These are phyloP conservation scores for Saksenaea vasiformis DNA, from an alignment of 371 early-diverging fungal species.

Conservation along the genomic window DNA sequence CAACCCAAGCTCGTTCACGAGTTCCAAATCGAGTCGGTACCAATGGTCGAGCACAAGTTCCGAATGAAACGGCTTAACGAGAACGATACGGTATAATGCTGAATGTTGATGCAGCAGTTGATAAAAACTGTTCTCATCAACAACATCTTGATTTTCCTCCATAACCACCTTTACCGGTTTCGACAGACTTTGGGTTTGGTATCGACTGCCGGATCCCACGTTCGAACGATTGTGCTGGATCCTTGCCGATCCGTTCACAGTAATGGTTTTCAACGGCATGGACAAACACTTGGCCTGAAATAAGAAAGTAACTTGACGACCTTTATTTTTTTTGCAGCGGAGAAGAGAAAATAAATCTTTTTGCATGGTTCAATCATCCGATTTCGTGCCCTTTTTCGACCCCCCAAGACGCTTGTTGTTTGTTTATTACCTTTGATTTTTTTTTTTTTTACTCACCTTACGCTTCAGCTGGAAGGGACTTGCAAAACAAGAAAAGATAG, in stretches of 20 bases:
- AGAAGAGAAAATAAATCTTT: not conserved
- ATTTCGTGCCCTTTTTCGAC: too few species aligned
- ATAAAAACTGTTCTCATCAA: not conserved
- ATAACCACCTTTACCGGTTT: not conserved
- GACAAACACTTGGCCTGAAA: not conserved
- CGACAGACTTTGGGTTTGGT: not conserved
- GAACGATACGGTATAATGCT: conserved; percentile 24
- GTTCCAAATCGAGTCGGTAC: conserved; percentile 35
- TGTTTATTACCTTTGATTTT: not conserved
- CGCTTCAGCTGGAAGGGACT: not conserved
- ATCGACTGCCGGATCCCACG: not conserved
- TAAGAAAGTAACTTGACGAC: not conserved
- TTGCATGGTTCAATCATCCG: not conserved
- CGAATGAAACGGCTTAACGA: conserved; percentile 14
- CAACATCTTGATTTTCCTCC: not conserved
- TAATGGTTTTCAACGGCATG: not conserved
- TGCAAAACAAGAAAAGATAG: not conserved
- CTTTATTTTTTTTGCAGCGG: not conserved
- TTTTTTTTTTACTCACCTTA: not conserved
- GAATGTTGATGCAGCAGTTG: conserved; percentile 23
- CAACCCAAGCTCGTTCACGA: conserved; percentile 43
- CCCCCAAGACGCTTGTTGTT: too few species aligned
- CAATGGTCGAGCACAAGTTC: conserved; percentile 22
- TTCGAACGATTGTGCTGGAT: not conserved
- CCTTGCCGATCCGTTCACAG: not conserved